Evolutionary conservation across 2,329 filamentous ascomycete species (phyloP).

Genomic region (Hymenoscyphus repandus): DNA sequence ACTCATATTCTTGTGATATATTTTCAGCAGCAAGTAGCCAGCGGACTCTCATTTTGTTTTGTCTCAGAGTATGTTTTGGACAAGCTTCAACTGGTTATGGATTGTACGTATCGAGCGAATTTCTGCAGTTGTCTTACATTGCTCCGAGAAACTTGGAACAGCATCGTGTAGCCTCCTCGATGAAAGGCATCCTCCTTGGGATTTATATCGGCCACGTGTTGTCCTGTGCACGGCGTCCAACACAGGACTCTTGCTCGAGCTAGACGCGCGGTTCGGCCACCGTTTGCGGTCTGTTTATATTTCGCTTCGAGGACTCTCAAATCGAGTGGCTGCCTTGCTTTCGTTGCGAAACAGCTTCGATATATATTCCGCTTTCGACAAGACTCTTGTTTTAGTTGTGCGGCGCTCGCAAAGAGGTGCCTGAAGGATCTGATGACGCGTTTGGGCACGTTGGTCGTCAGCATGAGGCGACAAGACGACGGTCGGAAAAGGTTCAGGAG

Average conservation of each 20-base stretch:
- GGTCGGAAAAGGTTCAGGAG: too few species aligned
- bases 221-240: slow-evolving; percentile 42
- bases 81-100: too few species aligned
- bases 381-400: slow-evolving; percentile 12
- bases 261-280: slow-evolving; percentile 45
- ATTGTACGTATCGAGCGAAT: too few species aligned
- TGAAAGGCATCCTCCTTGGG: too few species aligned
- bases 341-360: slow-evolving; percentile 25
- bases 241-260: slow-evolving; percentile 48
- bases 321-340: slow-evolving; percentile 41
- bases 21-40: too few species aligned
- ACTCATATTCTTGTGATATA: too few species aligned
- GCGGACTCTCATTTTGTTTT: too few species aligned
- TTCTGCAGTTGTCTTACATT: too few species aligned
- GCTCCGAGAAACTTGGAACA: too few species aligned
- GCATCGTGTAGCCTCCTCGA: too few species aligned
- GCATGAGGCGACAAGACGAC: background rate
- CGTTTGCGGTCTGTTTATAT: slow-evolving; percentile 40
- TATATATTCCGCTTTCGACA: slow-evolving; percentile 24
- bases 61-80: too few species aligned
- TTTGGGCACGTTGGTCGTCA: slow-evolving; percentile 9
- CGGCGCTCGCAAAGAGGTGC: background rate
- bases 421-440: slow-evolving; percentile 1
- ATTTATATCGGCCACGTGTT: background rate
- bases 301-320: slow-evolving; percentile 47